phyloP scores from a whole-genome alignment of 352 stramenopile species.

The Pythium diclinum region DNA sequence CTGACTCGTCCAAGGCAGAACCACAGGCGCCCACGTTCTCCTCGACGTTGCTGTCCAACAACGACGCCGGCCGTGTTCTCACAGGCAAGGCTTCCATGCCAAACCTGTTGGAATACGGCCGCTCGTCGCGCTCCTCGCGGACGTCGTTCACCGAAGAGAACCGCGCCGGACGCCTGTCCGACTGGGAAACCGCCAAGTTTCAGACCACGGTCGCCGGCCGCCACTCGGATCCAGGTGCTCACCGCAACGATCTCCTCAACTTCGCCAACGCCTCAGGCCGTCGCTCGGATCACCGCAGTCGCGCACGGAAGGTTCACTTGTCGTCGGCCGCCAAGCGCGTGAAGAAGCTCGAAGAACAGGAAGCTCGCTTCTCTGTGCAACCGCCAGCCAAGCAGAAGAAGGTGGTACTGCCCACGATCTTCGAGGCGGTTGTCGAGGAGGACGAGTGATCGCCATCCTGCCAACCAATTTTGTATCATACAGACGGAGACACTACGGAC shows the following conservation, averaged over 20 bases:
- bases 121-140: constrained; percentile 31
- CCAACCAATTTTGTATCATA: constrained; percentile 3
- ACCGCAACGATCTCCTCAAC: constrained; percentile 66
- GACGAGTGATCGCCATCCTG: background rate
- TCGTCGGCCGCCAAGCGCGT: constrained; percentile 81
- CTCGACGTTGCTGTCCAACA: background rate
- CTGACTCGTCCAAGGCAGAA: background rate
- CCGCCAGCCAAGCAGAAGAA: constrained; percentile 35
- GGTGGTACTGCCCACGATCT: constrained; percentile 32
- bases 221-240: constrained; percentile 67
- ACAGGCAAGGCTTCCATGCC: constrained; percentile 42
- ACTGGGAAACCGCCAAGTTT: constrained; percentile 49
- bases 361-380: constrained; percentile 56
- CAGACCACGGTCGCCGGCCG: constrained; percentile 41
- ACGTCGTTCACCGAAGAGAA: constrained; percentile 60
- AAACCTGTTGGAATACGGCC: constrained; percentile 52
- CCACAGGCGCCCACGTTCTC: background rate
- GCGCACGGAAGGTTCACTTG: constrained; percentile 61
- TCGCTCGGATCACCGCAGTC: constrained; percentile 46
- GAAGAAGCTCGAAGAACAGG: constrained; percentile 79
- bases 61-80: constrained; percentile 35
- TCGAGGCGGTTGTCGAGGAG: constrained; percentile 51
- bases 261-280: constrained; percentile 46
- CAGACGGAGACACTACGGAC: background rate
- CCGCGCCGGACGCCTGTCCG: constrained; percentile 31